phyloP scores from a whole-genome alignment of 495 filamentous ascomycete species.

The Penicillium fimorum region DNA sequence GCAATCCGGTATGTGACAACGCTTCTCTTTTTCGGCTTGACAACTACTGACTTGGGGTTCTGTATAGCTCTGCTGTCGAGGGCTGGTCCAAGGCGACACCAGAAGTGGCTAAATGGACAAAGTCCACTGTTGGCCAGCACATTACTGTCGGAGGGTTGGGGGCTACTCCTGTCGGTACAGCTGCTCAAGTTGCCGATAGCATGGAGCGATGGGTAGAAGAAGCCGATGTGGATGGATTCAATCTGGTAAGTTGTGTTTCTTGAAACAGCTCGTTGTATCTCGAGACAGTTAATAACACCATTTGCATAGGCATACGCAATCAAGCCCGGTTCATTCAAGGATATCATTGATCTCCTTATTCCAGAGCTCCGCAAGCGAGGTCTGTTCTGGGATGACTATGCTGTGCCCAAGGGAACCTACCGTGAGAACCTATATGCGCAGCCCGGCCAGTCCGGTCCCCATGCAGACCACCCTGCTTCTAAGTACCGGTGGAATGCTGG shows the following conservation, averaged over 20 bases:
- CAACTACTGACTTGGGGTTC: background rate
- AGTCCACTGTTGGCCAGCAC: slow-evolving; percentile 59
- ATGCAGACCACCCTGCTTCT: slow-evolving; percentile 48
- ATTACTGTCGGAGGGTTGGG: slow-evolving; percentile 61
- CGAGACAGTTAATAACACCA: background rate
- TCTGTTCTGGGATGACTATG: slow-evolving; percentile 51
- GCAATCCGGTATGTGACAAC: slow-evolving; percentile 49
- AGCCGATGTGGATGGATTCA: slow-evolving; percentile 65
- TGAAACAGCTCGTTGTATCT: background rate
- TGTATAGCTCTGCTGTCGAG: slow-evolving; percentile 42
- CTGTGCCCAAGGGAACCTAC: slow-evolving; percentile 45
- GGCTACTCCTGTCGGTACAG: slow-evolving; percentile 53
- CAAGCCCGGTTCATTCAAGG: slow-evolving; percentile 61
- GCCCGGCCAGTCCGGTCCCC: slow-evolving; percentile 45
- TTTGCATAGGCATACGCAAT: slow-evolving; percentile 52
- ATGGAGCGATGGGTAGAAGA: slow-evolving; percentile 61
- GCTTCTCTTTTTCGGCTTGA: background rate
- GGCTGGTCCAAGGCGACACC: slow-evolving; percentile 48
- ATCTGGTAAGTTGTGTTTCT: slow-evolving; percentile 40
- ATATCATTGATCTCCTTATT: slow-evolving; percentile 54
- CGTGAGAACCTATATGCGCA: slow-evolving; percentile 46
- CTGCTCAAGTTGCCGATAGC: slow-evolving; percentile 56
- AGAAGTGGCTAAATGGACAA: slow-evolving; percentile 59
- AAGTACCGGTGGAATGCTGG: slow-evolving; percentile 52
- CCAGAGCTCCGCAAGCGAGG: slow-evolving; percentile 47